A percentile compares a stretch with the other conserved stretches of the same genome.
phyloP scores from a whole-genome alignment of 2,329 filamentous ascomycete species.

The Exophiala aquamarina region DNA sequence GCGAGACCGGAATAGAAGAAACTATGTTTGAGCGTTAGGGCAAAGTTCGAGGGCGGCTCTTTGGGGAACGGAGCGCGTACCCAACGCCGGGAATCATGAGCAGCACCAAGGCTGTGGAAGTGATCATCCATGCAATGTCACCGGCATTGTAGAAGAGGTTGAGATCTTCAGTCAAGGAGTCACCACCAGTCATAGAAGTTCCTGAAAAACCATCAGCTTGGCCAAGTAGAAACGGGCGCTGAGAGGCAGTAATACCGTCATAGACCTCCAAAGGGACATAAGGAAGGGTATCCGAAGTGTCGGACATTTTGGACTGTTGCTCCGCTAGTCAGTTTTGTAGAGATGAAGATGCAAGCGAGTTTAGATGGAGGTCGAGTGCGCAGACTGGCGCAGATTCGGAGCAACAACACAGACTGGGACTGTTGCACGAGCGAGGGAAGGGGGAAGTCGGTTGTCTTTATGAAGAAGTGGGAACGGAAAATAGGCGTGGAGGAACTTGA shows the following conservation, averaged over 20 bases:
- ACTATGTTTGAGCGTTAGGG: constrained; percentile 40
- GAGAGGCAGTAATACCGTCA: constrained; percentile 13
- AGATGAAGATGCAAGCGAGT: background rate
- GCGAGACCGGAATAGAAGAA: constrained; percentile 94
- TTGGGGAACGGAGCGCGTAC: constrained; percentile 36
- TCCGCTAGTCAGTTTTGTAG: too few species aligned
- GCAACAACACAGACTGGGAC: too few species aligned
- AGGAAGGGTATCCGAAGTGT: constrained; percentile 21
- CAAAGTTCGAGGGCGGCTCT: constrained; percentile 3
- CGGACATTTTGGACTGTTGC: constrained; percentile 32
- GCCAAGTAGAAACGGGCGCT: background rate
- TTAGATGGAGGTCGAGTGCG: too few species aligned
- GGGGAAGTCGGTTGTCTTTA: too few species aligned
- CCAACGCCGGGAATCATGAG: constrained; percentile 92
- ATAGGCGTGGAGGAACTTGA: too few species aligned
- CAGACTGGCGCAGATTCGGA: too few species aligned
- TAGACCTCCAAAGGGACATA: constrained; percentile 22
- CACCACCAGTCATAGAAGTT: constrained; percentile 63
- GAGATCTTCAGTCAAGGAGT: constrained; percentile 67
- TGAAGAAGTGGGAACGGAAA: too few species aligned
- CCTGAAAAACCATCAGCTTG: constrained; percentile 44
- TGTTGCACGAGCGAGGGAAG: background rate
- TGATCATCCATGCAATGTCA: constrained; percentile 79
- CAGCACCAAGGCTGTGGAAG: constrained; percentile 74
- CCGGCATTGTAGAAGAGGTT: constrained; percentile 86